Evolutionary conservation across 2,329 filamentous ascomycete species (phyloP).

Genomic region (Claviceps fusiformis): DNA sequence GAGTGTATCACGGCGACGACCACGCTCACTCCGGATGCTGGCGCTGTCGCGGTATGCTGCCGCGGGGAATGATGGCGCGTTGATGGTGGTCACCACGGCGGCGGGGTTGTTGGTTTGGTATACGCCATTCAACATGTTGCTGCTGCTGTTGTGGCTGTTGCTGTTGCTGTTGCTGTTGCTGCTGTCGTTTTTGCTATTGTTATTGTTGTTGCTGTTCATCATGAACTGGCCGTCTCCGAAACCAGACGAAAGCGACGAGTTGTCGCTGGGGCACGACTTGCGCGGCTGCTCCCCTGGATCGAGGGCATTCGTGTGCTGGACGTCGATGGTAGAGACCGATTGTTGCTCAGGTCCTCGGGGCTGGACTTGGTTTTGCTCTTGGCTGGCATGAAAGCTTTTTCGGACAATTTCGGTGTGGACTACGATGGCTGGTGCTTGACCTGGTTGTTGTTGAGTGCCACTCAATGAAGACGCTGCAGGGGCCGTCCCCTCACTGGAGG

Average conservation of each 20-base stretch:
- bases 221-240: slow-evolving; percentile 50
- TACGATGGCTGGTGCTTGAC: background rate
- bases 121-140: background rate
- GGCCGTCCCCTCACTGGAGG: slow-evolving; percentile 7
- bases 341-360: slow-evolving; percentile 1
- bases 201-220: slow-evolving; percentile 11
- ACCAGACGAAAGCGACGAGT: slow-evolving; percentile 50
- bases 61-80: slow-evolving; percentile 5
- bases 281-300: slow-evolving; percentile 10
- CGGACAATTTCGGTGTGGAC: slow-evolving; percentile 7
- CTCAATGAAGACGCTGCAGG: background rate
- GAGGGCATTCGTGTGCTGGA: slow-evolving; percentile 5
- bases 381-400: slow-evolving; percentile 1
- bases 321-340: slow-evolving; percentile 6
- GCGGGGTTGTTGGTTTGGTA: slow-evolving; percentile 14
- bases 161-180: background rate
- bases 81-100: slow-evolving; percentile 8
- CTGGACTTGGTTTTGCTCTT: background rate
- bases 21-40: background rate
- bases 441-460: background rate
- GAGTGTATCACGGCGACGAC: slow-evolving; percentile 30
- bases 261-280: slow-evolving; percentile 29
- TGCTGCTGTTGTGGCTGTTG: no score
- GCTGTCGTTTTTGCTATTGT: background rate
- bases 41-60: slow-evolving; percentile 5